Percentiles rank a stretch among this genome's conserved stretches.
Conservation (phyloP, 208 protist species). For the Leishmania turanica region DNA sequence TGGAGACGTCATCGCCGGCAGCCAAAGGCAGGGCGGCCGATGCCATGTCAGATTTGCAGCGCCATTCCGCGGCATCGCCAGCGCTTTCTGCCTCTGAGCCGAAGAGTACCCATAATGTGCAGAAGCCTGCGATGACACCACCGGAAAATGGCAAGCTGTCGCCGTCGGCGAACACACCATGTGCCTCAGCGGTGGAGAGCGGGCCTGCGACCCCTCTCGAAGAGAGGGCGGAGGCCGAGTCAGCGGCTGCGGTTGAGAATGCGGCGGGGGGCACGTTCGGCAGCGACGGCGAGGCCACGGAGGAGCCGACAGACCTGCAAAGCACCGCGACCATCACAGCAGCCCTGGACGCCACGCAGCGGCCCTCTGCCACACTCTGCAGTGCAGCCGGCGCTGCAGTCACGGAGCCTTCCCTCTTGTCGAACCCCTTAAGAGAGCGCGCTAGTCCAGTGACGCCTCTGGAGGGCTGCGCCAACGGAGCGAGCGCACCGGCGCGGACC, state of each 20-base stretch:
- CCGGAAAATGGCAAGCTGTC: background rate
- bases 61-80: background rate
- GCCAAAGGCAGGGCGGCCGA: background rate
- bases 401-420: background rate
- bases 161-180: background rate
- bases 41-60: background rate
- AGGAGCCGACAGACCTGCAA: background rate
- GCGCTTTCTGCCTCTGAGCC: background rate
- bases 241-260: background rate
- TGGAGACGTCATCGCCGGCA: background rate
- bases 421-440: background rate
- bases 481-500: too few relatives aligned
- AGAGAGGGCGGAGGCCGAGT: background rate
- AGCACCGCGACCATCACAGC: background rate
- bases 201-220: background rate
- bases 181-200: background rate
- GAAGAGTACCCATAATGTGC: background rate
- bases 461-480: background rate
- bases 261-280: background rate
- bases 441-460: background rate
- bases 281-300: background rate
- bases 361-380: background rate
- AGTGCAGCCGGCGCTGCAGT: background rate
- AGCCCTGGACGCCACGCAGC: background rate
- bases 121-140: background rate